Evolutionary conservation across 2,329 filamentous ascomycete species (phyloP), one percentile per base, ranked within the genome.

Genomic region (Cladosporium sp.): DNA sequence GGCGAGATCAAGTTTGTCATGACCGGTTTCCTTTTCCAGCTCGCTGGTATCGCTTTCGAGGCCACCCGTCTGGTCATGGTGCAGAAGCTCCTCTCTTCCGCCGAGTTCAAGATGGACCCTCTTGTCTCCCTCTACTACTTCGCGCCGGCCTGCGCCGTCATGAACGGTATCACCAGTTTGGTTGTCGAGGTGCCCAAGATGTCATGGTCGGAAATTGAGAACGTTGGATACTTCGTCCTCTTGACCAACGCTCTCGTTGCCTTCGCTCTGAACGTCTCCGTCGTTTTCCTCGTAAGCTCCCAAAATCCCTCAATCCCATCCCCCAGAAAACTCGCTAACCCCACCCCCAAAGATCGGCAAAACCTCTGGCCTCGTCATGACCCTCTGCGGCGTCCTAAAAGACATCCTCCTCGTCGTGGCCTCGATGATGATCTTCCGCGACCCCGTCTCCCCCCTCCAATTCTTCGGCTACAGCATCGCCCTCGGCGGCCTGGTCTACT

Each of bases 1-100:
- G 93, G 93, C 63, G 93, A 98, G 76, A 94, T 98, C 71, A 84
- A 91, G 67, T 98, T 98, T 67, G 86, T 88, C 62, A 75, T 86
- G 71, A 77, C 81, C 57, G 88, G 88, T 56, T 86, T 93, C 72
- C 67, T 90, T 56, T 90, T 83, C 78, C 88, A 93, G 73, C 75
- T 86, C 54, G 83, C 77, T 51, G 88, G 88, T 63, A 85, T 93
- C 63, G 67, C 85, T 62, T 93, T 92, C 64, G 88, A 93, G 72
- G 87, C 88, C 50, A 79, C 88, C 57, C 85, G 88, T 62, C 78
- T 93, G 53, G 88, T 86, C 73, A 84, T 93, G 83, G 86, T 93
- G 47, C 84, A 92, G 75, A 83, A 84, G 53, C 78, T 93, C 39
- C 80, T 93, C 60, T 90, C 84, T 75, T 87, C 84, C 36, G 78